Evolutionary conservation across 2,329 filamentous ascomycete species (phyloP), one percentile per base, ranked within the genome.

Genomic region (Hymenotorrendiella dingleyae): DNA sequence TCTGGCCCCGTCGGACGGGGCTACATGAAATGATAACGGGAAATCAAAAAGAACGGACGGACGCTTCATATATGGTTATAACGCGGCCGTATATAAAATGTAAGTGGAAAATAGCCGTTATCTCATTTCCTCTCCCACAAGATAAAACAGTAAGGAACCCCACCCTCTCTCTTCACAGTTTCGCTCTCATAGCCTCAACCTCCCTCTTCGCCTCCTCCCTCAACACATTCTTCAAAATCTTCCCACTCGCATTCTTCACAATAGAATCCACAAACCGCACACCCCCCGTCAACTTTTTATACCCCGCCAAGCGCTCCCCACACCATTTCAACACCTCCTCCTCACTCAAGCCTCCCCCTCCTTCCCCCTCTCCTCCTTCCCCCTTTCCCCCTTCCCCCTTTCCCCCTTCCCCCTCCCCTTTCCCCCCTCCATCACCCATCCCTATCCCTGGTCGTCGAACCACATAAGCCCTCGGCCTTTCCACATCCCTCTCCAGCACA

Each of bases 231-330:
- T 70, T 60, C 55, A 75, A 40, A 27, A 75, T 74, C 62, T 76
- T 76, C 1, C 72, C 72, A 21, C 67, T 64, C 0, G 78, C 73
- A 46, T 84, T 86, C 67, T 85, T 88, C n/a, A 84, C 83, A 23
- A 89, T 80, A 10, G 67, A 67, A 24, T 83, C 73, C 4, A 84
- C 67, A 57, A 88, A 86, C 9, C 72, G 64, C n/a, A 89, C 74
- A 1, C 84, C 84, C 0, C 84, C 84, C 4, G 77, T 79, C 47
- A 88, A 68, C 59, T 77, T 73, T 64, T 89, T 89, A 57, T 81
- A 76, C 47, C 64, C 69, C 0, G 78, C 73, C 21, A 83, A 75
- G 36, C 73, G 73, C 55, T 71, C 67, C 37, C 78, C 73, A 40
- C 85, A 72, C 60, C 77, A 76, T 14, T 60, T 59, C 54, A 73